phyloP scores from a whole-genome alignment of 805 yeast genomes.

The Saccharomycopsis olivae region DNA sequence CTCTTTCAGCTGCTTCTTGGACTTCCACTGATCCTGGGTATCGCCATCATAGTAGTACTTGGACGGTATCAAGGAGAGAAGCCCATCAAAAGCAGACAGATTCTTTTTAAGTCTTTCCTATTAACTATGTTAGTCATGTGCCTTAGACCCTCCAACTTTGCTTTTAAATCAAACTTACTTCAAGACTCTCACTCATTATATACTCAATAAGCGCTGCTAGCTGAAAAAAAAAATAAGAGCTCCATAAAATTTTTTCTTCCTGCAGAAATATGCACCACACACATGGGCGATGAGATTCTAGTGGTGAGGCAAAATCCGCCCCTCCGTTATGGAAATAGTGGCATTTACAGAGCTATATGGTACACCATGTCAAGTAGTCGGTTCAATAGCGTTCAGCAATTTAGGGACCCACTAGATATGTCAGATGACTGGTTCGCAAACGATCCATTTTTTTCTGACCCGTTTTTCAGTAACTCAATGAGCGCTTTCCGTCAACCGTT shows the following conservation, averaged over 20 bases:
- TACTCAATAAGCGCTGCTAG: not conserved
- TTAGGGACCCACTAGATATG: too few species aligned
- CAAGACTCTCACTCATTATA: conserved; percentile 1
- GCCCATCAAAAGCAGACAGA: conserved; percentile 77
- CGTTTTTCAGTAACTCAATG: too few species aligned
- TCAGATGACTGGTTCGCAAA: too few species aligned
- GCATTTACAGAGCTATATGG: too few species aligned
- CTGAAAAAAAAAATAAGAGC: not conserved
- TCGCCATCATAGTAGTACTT: conserved; percentile 89
- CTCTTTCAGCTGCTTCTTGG: conserved; percentile 61
- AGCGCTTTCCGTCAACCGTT: too few species aligned
- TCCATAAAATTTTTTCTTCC: not conserved
- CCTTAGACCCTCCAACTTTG: not conserved
- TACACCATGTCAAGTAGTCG: too few species aligned
- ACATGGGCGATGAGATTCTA: not conserved
- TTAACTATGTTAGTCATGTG: not conserved
- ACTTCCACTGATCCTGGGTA: conserved; percentile 83
- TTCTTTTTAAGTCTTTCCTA: conserved; percentile 71
- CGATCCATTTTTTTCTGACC: too few species aligned
- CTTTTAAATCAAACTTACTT: not conserved
- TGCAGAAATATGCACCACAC: not conserved
- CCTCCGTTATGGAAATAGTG: not conserved
- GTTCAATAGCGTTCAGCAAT: too few species aligned
- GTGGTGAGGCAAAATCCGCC: not conserved
- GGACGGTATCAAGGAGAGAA: conserved; percentile 86